Evolutionary conservation across 768 basidiomycete genomes (phyloP).

Genomic region (Mycena belliarum): DNA sequence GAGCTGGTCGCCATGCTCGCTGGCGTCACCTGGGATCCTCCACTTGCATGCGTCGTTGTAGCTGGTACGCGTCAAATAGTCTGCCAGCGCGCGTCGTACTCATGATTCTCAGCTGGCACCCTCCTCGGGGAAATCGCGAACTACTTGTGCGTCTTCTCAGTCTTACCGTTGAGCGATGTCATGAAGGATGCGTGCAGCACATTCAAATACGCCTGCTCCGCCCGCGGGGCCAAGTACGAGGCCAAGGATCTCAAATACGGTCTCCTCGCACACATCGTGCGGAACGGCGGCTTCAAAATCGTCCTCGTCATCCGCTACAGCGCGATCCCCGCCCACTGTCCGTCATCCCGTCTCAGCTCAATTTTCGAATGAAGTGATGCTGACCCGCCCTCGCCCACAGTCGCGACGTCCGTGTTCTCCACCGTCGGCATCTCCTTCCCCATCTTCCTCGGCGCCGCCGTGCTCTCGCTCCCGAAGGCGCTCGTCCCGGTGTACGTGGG

Average conservation of each 20-base stretch:
- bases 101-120: conserved; percentile 54
- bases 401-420: conserved; percentile 85
- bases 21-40: conserved; percentile 62
- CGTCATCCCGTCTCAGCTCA: background rate
- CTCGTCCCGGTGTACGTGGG: conserved; percentile 91
- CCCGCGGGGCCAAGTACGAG: conserved; percentile 74
- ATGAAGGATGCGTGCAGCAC: conserved; percentile 32
- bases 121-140: conserved; percentile 85
- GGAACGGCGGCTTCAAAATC: conserved; percentile 86
- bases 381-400: conserved; percentile 35
- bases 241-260: conserved; percentile 57
- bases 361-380: background rate
- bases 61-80: conserved; percentile 40
- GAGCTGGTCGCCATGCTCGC: conserved; percentile 87
- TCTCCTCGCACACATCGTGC: conserved; percentile 64
- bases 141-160: conserved; percentile 48
- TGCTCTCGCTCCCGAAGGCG: conserved; percentile 83
- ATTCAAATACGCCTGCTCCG: conserved; percentile 77
- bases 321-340: conserved; percentile 75
- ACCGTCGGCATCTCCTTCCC: conserved; percentile 84
- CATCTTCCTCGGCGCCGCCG: conserved; percentile 47
- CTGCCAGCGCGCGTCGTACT: conserved; percentile 52
- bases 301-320: conserved; percentile 74
- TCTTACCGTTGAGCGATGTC: background rate
- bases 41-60: conserved; percentile 3